phyloP scores from a whole-genome alignment of 2,329 filamentous ascomycete genomes.

The Colletotrichum sp. region DNA sequence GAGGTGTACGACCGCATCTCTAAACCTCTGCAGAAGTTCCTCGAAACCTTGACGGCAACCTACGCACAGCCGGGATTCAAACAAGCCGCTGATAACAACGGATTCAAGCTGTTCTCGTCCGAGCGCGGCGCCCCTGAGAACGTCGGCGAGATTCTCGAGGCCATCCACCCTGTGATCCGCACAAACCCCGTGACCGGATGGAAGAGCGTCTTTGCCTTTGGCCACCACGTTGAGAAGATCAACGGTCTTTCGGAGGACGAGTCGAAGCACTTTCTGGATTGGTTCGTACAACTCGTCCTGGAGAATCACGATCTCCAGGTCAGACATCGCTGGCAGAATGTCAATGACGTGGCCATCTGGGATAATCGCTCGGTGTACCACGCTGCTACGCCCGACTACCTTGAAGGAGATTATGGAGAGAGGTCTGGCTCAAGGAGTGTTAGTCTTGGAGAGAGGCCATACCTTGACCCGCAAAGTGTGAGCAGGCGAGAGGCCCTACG shows the following conservation, averaged over 20 bases:
- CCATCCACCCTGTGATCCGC: conserved; percentile 59
- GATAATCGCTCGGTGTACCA: conserved; percentile 64
- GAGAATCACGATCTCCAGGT: conserved; percentile 64
- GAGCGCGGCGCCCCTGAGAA: conserved; percentile 57
- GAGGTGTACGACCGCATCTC: conserved; percentile 70
- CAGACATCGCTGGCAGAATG: conserved; percentile 45
- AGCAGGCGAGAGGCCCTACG: conserved; percentile 23
- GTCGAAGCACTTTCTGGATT: conserved; percentile 52
- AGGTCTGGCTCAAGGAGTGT: conserved; percentile 55
- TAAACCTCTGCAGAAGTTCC: conserved; percentile 58
- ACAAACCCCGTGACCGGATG: conserved; percentile 65
- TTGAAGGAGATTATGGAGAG: conserved; percentile 47
- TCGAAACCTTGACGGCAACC: conserved; percentile 63
- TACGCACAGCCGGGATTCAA: conserved; percentile 56
- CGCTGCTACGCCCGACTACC: conserved; percentile 58
- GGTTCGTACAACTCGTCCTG: conserved; percentile 54
- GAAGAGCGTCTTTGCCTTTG: conserved; percentile 59
- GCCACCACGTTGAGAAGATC: conserved; percentile 54
- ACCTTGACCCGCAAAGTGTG: conserved; percentile 51
- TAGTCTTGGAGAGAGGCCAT: conserved; percentile 59
- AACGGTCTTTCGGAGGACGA: conserved; percentile 54
- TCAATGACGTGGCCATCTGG: conserved; percentile 60
- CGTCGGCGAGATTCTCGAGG: conserved; percentile 49
- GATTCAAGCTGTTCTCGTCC: conserved; percentile 50
- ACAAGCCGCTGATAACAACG: conserved; percentile 47